Evolutionary conservation across 345 rosid species (phyloP), one percentile per base, ranked within the genome.

Genomic region (Rhizophora mangle): DNA sequence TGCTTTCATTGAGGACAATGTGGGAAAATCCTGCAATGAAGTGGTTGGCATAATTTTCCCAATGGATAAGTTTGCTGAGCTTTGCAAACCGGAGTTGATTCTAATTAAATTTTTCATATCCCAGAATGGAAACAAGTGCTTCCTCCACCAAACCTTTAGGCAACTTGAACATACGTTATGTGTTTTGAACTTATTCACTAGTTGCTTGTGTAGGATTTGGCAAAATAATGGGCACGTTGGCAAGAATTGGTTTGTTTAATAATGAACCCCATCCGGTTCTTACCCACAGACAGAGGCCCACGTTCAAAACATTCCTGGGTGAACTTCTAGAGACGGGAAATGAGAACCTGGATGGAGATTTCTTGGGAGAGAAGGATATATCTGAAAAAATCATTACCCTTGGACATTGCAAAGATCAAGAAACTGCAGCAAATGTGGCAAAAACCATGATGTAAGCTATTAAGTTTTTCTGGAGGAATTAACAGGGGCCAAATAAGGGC

Each of bases 161-260:
- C 36, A 34, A 54, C 61, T 54, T 64, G 29, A 6, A 29, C 11
- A 22, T 36, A 54, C 10, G 4, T 36, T 27, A 27, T 34, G 18
- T 21, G 9, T 19, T 46, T 59, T 24, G 62, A 53, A 58, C 68
- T 79, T 55, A 59, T 67, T 60, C 8, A 5, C 19, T 36, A 51
- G 70, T 26, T 54, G 39, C 73, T 62, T 71, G 52, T 75, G 62
- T 76, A 89, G 96, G 98, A 49, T 94, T 89, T 74, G 72, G 98
- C 26, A 75, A 82, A 76, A 86, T 82, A 62, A 91, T 91, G 97
- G 82, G 82, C 47, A 87, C 92, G 21, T 84, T 91, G 65, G 81
- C 88, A n/a, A 91, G 83, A 82, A 84, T 89, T 34, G 93, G 97
- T 56, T 78, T 91, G 60, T 86, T 94, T 37, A 69, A 77, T 19